Base-by-base conservation (phyloP, 1,284 basidiomycete genomes). In the Somion occarium region DNA sequence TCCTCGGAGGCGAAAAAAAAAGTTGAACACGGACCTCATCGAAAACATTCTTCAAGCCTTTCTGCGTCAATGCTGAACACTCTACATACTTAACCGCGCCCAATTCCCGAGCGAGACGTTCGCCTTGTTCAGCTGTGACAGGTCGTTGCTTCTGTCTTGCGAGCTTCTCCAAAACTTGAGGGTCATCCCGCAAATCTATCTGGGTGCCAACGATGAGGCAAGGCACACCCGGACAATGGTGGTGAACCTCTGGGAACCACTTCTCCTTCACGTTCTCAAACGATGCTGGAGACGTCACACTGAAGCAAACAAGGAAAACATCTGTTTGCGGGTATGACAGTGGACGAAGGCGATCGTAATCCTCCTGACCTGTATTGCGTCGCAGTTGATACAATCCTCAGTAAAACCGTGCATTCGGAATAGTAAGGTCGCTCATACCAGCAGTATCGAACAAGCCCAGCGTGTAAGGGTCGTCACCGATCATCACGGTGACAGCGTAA, bases 201-300 rank as follows among this genome's bases (percentile, higher is more conserved):
- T 99, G 97, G 37, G 97, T 99, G 57, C 97, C 96, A 51, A 99
- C 96, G 64, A 99, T 98, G 63, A 99, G 84, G 79, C 95, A 98
- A 58, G 96, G 96, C 52, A 98, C 96, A 53, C 96, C 96, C n/a
- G 97, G 97, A 79, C 97, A 99, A 70, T 99, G 96, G 72, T 99
- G 96, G 70, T 95, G 94, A 48, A 99, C 96, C 76, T 99, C 97
- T 24, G 96, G 97, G 82, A 98, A 98, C 96, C 96, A 99, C 72
- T 99, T 99, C 75, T 99, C 96, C 81, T 97, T 98, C 64, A 99
- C 96, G 88, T 99, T 99, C 73, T 99, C 96, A 67, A 98, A 99
- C 49, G 94, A 98, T 37, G 97, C 95, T 3, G 96, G 97, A 22
- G 92, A 96, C 27, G 95, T 98, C 60, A 99, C 97, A 66, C 92